Evolutionary conservation across 2,329 filamentous ascomycete genomes (phyloP).

Genomic region (Fusarium chlamydosporum): DNA sequence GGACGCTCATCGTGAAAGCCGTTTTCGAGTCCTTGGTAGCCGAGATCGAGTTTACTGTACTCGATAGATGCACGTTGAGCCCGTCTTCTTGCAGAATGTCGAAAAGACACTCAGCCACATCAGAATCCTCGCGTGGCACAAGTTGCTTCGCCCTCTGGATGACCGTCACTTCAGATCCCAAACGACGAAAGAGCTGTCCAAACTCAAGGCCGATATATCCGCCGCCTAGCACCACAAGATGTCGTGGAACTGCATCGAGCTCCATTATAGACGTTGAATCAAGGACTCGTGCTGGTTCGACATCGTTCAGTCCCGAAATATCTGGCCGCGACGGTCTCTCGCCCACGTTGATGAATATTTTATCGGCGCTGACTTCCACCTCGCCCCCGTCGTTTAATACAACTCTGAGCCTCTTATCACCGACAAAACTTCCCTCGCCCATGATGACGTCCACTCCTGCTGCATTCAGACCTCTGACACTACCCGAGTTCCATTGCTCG

Average conservation of each 20-base stretch:
- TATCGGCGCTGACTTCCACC: slow-evolving; percentile 56
- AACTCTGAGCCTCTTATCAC: slow-evolving; percentile 57
- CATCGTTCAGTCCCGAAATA: slow-evolving; percentile 56
- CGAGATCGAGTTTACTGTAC: slow-evolving; percentile 51
- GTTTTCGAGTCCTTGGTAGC: slow-evolving; percentile 15
- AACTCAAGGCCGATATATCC: slow-evolving; percentile 69
- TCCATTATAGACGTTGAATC: slow-evolving; percentile 65
- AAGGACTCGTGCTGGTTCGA: slow-evolving; percentile 57
- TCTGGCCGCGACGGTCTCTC: slow-evolving; percentile 59
- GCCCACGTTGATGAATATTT: slow-evolving; percentile 64
- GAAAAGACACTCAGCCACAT: slow-evolving; percentile 60
- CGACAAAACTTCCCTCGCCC: slow-evolving; percentile 62
- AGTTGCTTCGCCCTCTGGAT: slow-evolving; percentile 61
- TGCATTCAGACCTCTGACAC: slow-evolving; percentile 58
- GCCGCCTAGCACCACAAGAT: slow-evolving; percentile 66
- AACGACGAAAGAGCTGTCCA: slow-evolving; percentile 64
- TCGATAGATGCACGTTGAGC: slow-evolving; percentile 59
- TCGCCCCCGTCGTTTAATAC: slow-evolving; percentile 51
- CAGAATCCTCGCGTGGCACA: slow-evolving; percentile 63
- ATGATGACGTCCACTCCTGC: slow-evolving; percentile 62
- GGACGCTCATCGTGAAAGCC: slow-evolving; percentile 40
- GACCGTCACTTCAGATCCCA: slow-evolving; percentile 65
- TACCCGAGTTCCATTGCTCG: slow-evolving; percentile 62
- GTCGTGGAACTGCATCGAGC: slow-evolving; percentile 60
- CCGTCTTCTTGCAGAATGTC: slow-evolving; percentile 63